phyloP scores from a whole-genome alignment of 1,284 basidiomycete species.

The Fomitiporia mediterranea region DNA sequence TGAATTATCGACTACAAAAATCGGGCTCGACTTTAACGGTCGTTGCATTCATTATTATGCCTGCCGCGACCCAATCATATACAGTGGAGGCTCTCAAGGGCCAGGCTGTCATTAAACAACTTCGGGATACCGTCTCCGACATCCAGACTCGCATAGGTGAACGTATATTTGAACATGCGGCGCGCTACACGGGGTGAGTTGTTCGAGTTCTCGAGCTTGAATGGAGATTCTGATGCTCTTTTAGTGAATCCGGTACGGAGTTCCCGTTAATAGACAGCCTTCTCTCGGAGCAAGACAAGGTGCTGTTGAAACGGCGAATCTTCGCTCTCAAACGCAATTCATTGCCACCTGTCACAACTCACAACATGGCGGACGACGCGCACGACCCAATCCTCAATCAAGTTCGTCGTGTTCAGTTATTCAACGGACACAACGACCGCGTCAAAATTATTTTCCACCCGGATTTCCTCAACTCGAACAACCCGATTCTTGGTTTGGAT shows the following conservation, averaged over 20 bases:
- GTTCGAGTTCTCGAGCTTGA: too few species aligned
- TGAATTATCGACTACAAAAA: slow-evolving; percentile 87
- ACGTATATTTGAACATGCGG: slow-evolving; percentile 90
- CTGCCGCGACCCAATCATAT: slow-evolving; percentile 92
- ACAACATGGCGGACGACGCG: slow-evolving; percentile 95
- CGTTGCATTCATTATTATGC: slow-evolving; percentile 99
- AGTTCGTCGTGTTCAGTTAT: slow-evolving; percentile 88
- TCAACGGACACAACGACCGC: slow-evolving; percentile 79
- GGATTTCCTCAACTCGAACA: slow-evolving; percentile 96
- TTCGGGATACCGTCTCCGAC: slow-evolving; percentile 91
- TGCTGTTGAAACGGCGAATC: slow-evolving; percentile 93
- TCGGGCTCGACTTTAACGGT: slow-evolving; percentile 78
- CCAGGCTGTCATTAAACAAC: slow-evolving; percentile 95
- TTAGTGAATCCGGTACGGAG: slow-evolving; percentile 69
- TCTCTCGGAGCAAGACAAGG: slow-evolving; percentile 88
- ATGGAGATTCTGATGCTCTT: too few species aligned
- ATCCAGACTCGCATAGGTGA: slow-evolving; percentile 92
- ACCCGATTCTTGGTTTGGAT: slow-evolving; percentile 94
- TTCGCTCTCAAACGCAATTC: slow-evolving; percentile 94
- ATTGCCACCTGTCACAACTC: slow-evolving; percentile 90
- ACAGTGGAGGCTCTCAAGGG: slow-evolving; percentile 98
- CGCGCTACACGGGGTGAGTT: slow-evolving; percentile 81
- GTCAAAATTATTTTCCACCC: slow-evolving; percentile 99
- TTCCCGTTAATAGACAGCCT: slow-evolving; percentile 72
- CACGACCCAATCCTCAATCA: slow-evolving; percentile 94